These are phyloP conservation scores for Thermoascus crustaceus DNA, from an alignment of 2,329 filamentous ascomycete genomes.

Conservation along the genomic window DNA sequence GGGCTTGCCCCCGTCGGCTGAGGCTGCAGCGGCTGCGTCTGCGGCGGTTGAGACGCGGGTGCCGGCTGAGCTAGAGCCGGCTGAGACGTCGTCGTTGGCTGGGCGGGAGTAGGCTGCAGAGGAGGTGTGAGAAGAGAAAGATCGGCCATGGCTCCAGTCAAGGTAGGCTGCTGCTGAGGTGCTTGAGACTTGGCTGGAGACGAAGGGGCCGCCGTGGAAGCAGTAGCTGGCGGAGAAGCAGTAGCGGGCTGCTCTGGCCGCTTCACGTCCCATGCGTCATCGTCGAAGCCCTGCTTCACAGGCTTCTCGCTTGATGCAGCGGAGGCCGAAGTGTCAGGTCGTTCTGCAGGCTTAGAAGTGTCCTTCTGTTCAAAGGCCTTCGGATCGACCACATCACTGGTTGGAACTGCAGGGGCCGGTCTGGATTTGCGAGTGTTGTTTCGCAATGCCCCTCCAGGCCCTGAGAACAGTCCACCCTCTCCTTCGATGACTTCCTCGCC, in stretches of 20 bases:
- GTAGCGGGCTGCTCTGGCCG: conserved; percentile 53
- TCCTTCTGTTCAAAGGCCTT: conserved; percentile 68
- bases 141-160: conserved; percentile 64
- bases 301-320: conserved; percentile 43
- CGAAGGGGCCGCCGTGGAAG: conserved; percentile 28
- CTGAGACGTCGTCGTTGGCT: conserved; percentile 43
- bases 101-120: conserved; percentile 46
- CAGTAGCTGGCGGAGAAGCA: conserved; percentile 29
- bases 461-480: conserved; percentile 74
- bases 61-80: conserved; percentile 30
- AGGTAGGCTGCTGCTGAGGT: conserved; percentile 37
- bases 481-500: conserved; percentile 49
- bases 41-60: conserved; percentile 28
- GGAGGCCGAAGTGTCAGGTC: conserved; percentile 42
- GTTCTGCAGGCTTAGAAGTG: conserved; percentile 34
- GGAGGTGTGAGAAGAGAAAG: conserved; percentile 56
- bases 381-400: conserved; percentile 78
- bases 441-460: conserved; percentile 77
- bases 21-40: conserved; percentile 33
- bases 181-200: conserved; percentile 20
- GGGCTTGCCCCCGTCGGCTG: conserved; percentile 38
- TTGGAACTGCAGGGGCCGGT: conserved; percentile 76
- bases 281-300: conserved; percentile 66
- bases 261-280: conserved; percentile 96
- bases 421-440: conserved; percentile 94